A percentile compares a stretch with the other conserved stretches of the same genome.
phyloP scores from a whole-genome alignment of 2,329 filamentous ascomycete genomes.

The Emergomyces orientalis region DNA sequence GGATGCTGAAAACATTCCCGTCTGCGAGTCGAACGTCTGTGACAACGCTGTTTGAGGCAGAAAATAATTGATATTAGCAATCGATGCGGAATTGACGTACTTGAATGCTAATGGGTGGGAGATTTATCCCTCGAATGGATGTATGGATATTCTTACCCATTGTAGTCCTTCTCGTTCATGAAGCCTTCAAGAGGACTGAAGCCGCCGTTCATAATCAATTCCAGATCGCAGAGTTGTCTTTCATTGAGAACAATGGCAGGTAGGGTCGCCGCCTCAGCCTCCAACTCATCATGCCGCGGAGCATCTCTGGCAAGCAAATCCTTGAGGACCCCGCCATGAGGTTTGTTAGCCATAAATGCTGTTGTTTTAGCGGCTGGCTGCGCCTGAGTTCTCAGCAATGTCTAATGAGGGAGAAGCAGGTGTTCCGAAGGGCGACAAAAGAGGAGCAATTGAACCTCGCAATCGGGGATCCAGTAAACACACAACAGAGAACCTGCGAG shows the following conservation, averaged over 20 bases:
- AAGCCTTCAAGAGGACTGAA: conserved; percentile 98
- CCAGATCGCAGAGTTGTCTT: conserved; percentile 94
- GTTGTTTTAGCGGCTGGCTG: not conserved
- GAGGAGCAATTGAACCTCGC: not conserved
- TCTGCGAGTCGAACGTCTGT: conserved; percentile 75
- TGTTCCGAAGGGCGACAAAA: not conserved
- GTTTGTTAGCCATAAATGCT: conserved; percentile 44
- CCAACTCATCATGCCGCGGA: conserved; percentile 68
- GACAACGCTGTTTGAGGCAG: conserved; percentile 57
- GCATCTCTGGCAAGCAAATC: conserved; percentile 91
- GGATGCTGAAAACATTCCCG: conserved; percentile 91
- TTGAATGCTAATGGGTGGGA: not conserved
- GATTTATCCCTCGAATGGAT: conserved; percentile 13
- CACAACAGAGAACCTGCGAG: not conserved
- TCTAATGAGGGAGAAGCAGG: not conserved
- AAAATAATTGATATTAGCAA: conserved; percentile 14
- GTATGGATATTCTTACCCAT: conserved; percentile 53
- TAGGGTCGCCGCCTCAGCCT: conserved; percentile 73
- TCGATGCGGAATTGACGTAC: not conserved
- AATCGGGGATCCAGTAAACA: not conserved
- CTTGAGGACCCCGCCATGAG: conserved; percentile 91
- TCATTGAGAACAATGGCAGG: conserved; percentile 79
- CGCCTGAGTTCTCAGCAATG: not conserved
- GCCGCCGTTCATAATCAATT: conserved; percentile 92
- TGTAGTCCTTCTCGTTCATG: conserved; percentile 95